Conservation (phyloP, 306 rosid species). For the Pachyrhizus erosus region DNA sequence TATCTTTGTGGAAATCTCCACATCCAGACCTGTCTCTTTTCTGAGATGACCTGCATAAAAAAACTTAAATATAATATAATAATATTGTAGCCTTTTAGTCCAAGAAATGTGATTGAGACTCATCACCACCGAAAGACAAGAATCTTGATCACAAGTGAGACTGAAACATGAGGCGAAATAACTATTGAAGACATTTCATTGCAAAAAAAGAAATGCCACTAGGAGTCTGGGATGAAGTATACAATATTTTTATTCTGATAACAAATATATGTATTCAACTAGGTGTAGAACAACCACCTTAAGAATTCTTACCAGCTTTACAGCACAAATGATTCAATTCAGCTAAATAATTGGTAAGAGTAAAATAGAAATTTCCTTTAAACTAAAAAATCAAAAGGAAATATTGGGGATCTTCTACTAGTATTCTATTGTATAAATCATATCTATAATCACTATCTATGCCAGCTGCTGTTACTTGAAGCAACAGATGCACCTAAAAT, state of each 20-base stretch:
- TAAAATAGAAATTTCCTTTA: conserved; percentile 38
- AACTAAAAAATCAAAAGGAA: conserved; percentile 41
- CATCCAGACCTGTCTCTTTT: neutral
- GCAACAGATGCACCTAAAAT: conserved; percentile 51
- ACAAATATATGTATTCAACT: conserved; percentile 26
- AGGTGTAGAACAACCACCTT: neutral
- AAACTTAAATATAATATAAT: conserved; percentile 17
- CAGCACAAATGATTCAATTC: conserved; percentile 9
- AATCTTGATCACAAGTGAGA: conserved; percentile 18
- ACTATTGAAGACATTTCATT: neutral
- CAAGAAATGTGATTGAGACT: conserved; percentile 33
- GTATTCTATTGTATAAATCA: conserved; percentile 12
- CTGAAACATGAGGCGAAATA: neutral
- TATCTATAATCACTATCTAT: conserved; percentile 2
- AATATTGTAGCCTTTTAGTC: conserved; percentile 20
- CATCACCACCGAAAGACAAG: conserved; percentile 38
- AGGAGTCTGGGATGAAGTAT: neutral
- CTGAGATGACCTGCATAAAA: neutral
- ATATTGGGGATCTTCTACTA: neutral
- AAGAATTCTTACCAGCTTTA: conserved; percentile 17
- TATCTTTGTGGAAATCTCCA: conserved; percentile 36
- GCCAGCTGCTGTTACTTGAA: conserved; percentile 39
- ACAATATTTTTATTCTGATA: neutral
- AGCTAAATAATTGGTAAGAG: conserved; percentile 2
- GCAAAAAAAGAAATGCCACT: neutral